These are phyloP conservation scores for Coemansia sp. DNA, from an alignment of 371 early-diverging fungal species.

Conservation along the genomic window DNA sequence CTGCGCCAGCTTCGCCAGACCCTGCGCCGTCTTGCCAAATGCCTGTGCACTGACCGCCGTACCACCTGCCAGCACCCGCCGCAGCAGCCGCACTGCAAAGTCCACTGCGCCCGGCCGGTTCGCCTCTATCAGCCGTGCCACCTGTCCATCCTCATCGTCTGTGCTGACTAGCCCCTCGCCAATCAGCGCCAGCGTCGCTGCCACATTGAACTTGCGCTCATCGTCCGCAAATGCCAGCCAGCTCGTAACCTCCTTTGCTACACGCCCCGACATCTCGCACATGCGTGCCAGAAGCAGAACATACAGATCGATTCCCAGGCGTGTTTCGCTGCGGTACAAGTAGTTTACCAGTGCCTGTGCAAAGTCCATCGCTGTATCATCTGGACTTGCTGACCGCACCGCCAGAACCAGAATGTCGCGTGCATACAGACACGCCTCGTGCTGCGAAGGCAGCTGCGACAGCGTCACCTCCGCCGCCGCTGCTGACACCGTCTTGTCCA, in stretches of 20 bases:
- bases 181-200: slow-evolving; percentile 79
- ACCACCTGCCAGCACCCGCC: slow-evolving; percentile 67
- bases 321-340: slow-evolving; percentile 74
- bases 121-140: slow-evolving; percentile 77
- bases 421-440: slow-evolving; percentile 71
- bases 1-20: slow-evolving; percentile 61
- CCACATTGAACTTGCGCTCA: slow-evolving; percentile 87
- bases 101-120: slow-evolving; percentile 70
- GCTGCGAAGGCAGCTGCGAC: slow-evolving; percentile 69
- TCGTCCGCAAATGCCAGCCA: slow-evolving; percentile 96
- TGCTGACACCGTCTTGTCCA: slow-evolving; percentile 68
- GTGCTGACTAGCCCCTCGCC: slow-evolving; percentile 72
- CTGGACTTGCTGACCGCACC: slow-evolving; percentile 65
- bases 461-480: slow-evolving; percentile 58
- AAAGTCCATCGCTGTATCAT: slow-evolving; percentile 75
- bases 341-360: slow-evolving; percentile 84
- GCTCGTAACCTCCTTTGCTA: slow-evolving; percentile 76
- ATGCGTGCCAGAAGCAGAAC: slow-evolving; percentile 75
- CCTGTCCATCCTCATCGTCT: slow-evolving; percentile 82
- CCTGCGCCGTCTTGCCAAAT: slow-evolving; percentile 67
- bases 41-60: slow-evolving; percentile 65
- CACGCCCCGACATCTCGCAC: slow-evolving; percentile 74
- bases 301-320: slow-evolving; percentile 76
- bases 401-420: slow-evolving; percentile 63
- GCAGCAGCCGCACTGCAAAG: slow-evolving; percentile 76